Conservation (phyloP, 495 filamentous ascomycete genomes). For the Saxophila tyrrhenica region DNA sequence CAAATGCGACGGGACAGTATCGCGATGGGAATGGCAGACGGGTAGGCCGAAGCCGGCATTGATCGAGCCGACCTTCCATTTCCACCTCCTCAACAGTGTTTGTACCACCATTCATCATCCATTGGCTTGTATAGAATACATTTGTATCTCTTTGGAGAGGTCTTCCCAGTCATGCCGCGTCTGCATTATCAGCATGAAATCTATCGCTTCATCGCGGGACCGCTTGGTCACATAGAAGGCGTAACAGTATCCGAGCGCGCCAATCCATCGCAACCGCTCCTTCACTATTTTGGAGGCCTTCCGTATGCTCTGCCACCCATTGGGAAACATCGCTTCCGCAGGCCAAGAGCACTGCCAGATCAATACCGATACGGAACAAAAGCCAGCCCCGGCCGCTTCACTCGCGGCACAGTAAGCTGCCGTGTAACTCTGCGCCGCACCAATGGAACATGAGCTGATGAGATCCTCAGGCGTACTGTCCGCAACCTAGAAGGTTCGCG, state of each 20-base stretch:
- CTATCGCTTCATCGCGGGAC: background rate
- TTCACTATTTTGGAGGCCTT: slow-evolving; percentile 34
- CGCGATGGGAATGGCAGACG: too few species aligned
- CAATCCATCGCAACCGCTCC: slow-evolving; percentile 12
- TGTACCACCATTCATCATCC: too few species aligned
- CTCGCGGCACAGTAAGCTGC: slow-evolving; percentile 24
- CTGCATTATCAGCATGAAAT: background rate
- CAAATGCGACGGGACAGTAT: too few species aligned
- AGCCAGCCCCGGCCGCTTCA: slow-evolving; percentile 27
- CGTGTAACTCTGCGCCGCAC: too few species aligned
- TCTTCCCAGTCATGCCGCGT: too few species aligned
- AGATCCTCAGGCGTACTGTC: slow-evolving; percentile 37
- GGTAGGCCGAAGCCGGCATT: too few species aligned
- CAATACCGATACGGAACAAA: slow-evolving; percentile 30
- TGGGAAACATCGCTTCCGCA: slow-evolving; percentile 33
- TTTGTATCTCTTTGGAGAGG: too few species aligned
- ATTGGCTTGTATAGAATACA: too few species aligned
- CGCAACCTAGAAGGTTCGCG: slow-evolving; percentile 25
- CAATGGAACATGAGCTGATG: too few species aligned
- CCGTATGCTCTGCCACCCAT: slow-evolving; percentile 38
- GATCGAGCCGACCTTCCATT: too few species aligned
- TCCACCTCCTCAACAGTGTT: too few species aligned
- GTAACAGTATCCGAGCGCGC: slow-evolving; percentile 3
- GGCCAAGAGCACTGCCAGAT: slow-evolving; percentile 31
- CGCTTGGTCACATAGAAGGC: slow-evolving; percentile 1